These are phyloP conservation scores for Colletotrichum filicis DNA, from an alignment of 2,329 filamentous ascomycete genomes.

Conservation along the genomic window DNA sequence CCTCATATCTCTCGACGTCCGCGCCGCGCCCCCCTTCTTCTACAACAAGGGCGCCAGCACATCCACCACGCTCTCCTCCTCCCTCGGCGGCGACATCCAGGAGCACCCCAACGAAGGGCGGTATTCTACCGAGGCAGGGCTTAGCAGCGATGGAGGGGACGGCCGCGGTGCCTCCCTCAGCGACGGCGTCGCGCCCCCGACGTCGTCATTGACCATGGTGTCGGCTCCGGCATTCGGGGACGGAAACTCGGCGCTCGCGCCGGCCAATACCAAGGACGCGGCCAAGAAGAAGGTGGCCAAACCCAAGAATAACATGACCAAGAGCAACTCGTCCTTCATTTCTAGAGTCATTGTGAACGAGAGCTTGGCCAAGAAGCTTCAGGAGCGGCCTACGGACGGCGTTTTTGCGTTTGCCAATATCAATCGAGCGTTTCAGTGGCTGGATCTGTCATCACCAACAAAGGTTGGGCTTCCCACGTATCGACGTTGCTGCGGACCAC, in stretches of 20 bases:
- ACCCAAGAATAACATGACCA: slow-evolving; percentile 97
- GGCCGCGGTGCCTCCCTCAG: slow-evolving; percentile 60
- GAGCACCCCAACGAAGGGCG: slow-evolving; percentile 71
- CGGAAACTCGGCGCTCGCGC: slow-evolving; percentile 79
- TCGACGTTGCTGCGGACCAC: slow-evolving; percentile 38
- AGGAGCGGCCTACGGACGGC: slow-evolving; percentile 81
- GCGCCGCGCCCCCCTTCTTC: slow-evolving; percentile 62
- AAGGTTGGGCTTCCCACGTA: slow-evolving; percentile 15
- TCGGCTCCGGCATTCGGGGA: slow-evolving; percentile 82
- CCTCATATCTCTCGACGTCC: slow-evolving; percentile 76
- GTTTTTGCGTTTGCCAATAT: slow-evolving; percentile 95
- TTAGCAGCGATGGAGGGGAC: slow-evolving; percentile 65
- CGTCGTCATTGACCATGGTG: slow-evolving; percentile 51
- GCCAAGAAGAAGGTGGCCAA: slow-evolving; percentile 79
- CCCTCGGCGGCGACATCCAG: slow-evolving; percentile 63
- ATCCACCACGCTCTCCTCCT: slow-evolving; percentile 61
- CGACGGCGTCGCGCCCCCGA: slow-evolving; percentile 52
- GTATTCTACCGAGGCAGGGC: slow-evolving; percentile 68
- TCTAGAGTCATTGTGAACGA: slow-evolving; percentile 96
- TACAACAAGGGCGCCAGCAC: slow-evolving; percentile 61
- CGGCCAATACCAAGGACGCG: slow-evolving; percentile 74
- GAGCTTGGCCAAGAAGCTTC: slow-evolving; percentile 78
- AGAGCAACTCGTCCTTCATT: slow-evolving; percentile 98
- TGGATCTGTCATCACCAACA: slow-evolving; percentile 74
- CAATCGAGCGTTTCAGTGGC: slow-evolving; percentile 95